A percentile compares a stretch with the other conserved stretches of the same genome.
These are phyloP conservation scores for Miscanthus lutarioriparius DNA, from an alignment of 176 grass and related monocot species.

Conservation along the genomic window DNA sequence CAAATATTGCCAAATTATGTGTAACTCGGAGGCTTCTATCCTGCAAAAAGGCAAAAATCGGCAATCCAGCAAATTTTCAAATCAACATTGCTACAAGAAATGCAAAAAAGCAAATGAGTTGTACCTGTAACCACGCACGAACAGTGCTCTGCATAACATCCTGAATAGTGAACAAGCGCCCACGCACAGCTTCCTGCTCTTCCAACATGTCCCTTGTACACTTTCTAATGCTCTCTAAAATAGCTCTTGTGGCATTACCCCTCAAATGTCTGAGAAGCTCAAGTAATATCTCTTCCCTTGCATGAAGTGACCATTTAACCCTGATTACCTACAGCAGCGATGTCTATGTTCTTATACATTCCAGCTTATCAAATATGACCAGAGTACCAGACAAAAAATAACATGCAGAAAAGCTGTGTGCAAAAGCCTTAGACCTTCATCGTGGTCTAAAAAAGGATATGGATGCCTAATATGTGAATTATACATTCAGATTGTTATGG, in stretches of 20 bases:
- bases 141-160: conserved; percentile 99
- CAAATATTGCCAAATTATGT: conserved; percentile 91
- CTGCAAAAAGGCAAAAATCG: conserved; percentile 32
- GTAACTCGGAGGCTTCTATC: conserved; percentile 90
- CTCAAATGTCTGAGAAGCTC: conserved; percentile 84
- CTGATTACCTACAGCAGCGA: conserved; percentile 70
- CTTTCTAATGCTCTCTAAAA: conserved; percentile 67
- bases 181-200: conserved; percentile 97
- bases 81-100: background rate
- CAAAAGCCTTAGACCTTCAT: background rate
- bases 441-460: background rate
- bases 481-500: background rate
- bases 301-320: conserved; percentile 99
- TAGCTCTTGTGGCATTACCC: conserved; percentile 67
- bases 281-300: conserved; percentile 89
- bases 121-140: conserved; percentile 93
- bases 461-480: conserved; percentile 12
- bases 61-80: background rate
- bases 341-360: conserved; percentile 4
- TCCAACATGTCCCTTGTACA: conserved; percentile 79
- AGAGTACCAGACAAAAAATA: conserved; percentile 19
- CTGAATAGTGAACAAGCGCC: conserved; percentile 93
- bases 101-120: background rate
- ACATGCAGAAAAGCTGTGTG: background rate
- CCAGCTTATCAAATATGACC: background rate